Conservation (phyloP, 805 yeast species). For the Lipomyces starkeyi region DNA sequence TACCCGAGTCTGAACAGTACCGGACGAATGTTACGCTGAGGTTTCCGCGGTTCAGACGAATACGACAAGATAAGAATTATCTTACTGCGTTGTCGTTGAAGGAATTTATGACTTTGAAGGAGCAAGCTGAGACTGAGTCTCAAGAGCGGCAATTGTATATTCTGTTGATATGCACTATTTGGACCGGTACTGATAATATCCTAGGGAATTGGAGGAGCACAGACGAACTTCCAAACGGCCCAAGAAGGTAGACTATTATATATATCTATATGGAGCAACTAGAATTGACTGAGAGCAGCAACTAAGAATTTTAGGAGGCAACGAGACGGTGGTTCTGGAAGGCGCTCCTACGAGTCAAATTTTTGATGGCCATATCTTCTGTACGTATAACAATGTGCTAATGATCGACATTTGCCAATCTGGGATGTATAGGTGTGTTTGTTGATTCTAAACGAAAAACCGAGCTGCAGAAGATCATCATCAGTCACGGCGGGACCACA, state of each 20-base stretch:
- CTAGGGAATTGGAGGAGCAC: constrained; percentile 21
- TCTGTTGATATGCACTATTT: neutral
- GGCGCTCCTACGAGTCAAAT: constrained; percentile 12
- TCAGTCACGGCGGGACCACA: constrained; percentile 46
- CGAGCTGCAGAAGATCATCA: constrained; percentile 56
- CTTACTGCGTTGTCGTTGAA: constrained; percentile 28
- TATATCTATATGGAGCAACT: neutral
- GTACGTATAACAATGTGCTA: neutral
- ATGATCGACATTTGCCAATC: neutral
- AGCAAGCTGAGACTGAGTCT: constrained; percentile 42
- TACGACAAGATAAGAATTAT: constrained; percentile 73
- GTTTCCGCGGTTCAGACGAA: constrained; percentile 71
- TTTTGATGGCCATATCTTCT: constrained; percentile 27
- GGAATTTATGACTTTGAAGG: constrained; percentile 32
- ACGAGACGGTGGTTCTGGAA: neutral
- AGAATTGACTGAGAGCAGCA: neutral
- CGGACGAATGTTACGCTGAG: constrained; percentile 73
- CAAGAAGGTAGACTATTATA: constrained; percentile 6
- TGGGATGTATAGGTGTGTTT: neutral
- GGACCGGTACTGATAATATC: neutral
- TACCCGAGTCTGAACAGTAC: constrained; percentile 56
- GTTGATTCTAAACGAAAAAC: constrained; percentile 12
- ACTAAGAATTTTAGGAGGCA: constrained; percentile 13
- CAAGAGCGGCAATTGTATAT: constrained; percentile 47
- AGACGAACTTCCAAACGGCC: constrained; percentile 15